Base-by-base conservation (phyloP, 2,329 filamentous ascomycete species). In the Mariannaea sp. region DNA sequence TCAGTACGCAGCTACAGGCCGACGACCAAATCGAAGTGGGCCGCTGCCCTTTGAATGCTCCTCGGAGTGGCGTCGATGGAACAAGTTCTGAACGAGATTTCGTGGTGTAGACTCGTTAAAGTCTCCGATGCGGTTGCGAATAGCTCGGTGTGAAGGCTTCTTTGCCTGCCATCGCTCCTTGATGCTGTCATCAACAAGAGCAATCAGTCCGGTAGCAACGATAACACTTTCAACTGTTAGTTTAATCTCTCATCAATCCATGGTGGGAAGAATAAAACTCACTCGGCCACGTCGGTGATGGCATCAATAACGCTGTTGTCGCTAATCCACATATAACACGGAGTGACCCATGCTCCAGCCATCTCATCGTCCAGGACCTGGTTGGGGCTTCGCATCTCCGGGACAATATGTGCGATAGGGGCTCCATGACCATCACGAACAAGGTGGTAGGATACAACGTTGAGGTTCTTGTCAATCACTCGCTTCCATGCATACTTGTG, bases 161-260 rank as follows among this genome's bases (percentile, higher is more conserved):
- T 76, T 77, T 32, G 72, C 71, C 61, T 77, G 85, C 84, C 90
- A 94, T 53, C 83, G 84, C 56, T 84, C 81, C 72, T 90, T 89
- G 77, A 97, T 96, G 75, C 86, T 90, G 74, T 97, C 91, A 68
- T 97, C 93, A 45, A 95, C 88, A 38, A 97, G 83, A 7, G 89
- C 85, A 64, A 96, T 86, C 62, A 97, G 82, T 19, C 93, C 93
- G n/a, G 92, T 94, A 40, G 92, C 85, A 58, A 97, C 82, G 58
- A 97, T 87, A 60, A 96, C 87, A 71, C 92, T 96, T 61, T 33
- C 7, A 27, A 24, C n/a, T n/a, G 65, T 71, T 62, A 70, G 61
- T 51, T n/a, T n/a, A 45, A 55, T 24, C 33, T n/a, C 19, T 26
- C 26, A 36, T 32, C 24, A 22, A 55, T 38, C 39, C 20, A 32